Base-by-base conservation (phyloP, 192 early-diverging fungal species). In the Glomus cerebriforme region DNA sequence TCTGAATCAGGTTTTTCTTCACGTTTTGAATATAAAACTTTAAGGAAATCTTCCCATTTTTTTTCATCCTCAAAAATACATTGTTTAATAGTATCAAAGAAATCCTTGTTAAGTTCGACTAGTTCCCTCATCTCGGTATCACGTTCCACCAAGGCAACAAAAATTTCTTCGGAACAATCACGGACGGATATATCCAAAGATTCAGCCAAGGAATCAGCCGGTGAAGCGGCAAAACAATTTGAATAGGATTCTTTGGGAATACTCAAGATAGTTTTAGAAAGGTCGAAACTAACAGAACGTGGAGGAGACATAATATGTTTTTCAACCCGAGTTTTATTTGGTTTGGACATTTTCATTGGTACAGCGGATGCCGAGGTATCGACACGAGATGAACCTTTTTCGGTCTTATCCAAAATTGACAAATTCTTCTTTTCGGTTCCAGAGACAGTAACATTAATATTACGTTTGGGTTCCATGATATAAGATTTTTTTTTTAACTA, bases 11-110 rank as follows among this genome's bases (percentile, higher is more conserved):
- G 49, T 32, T 82, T 66, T 32, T 82, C 73, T 2, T 35, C 32
- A 58, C 85, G 82, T 35, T 31, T n/a, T 34, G 66, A 45, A 26
- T 78, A 81, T 13, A 86, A 68, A 1, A 79, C 43, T 15, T 70
- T 63, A 26, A 77, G 35, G 66, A 86, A 86, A 12, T 74, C 39
- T n/a, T 76, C 10, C 85, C 85, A 86, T 27, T 31, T 43, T 10
- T 58, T 26, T 2, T 49, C 72, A 37, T 32, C 13, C 3, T 34
- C n/a, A 82, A 85, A 71, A 85, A 85, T 59, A 22, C n/a, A 31
- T 74, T 64, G 65, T 85, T 86, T 27, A 37, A 75, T 35, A 34
- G 26, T 24, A 35, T 75, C 73, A 43, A 75, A 75, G 10, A 35
- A 75, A 8, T 75, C 73, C 39, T 75, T 0, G 26, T 75, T 75